phyloP scores from a whole-genome alignment of 2,329 filamentous ascomycete species.

The Penicillium rolfsii region DNA sequence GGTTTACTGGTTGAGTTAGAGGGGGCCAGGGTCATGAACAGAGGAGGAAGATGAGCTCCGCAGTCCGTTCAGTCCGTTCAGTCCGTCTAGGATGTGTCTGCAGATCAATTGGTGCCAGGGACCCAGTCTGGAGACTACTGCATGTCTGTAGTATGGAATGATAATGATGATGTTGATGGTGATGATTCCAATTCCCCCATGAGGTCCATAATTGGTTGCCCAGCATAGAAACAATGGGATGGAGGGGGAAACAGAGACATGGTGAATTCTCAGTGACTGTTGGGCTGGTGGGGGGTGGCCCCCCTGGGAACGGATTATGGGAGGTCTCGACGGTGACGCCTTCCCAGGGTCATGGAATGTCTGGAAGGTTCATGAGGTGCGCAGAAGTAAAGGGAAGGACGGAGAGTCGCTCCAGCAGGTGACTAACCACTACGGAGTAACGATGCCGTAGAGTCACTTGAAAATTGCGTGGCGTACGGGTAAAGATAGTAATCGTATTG shows the following conservation, averaged over 20 bases:
- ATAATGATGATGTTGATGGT: not conserved
- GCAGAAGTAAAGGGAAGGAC: not conserved
- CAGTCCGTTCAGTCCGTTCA: not conserved
- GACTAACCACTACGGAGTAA: no score
- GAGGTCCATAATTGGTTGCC: not conserved
- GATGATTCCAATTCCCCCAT: not conserved
- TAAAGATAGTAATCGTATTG: not conserved
- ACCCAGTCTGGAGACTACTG: not conserved
- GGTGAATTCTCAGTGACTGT: not conserved
- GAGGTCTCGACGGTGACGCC: constrained; percentile 17
- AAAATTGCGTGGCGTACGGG: constrained; percentile 19
- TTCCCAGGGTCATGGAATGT: constrained; percentile 31
- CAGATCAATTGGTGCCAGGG: not conserved
- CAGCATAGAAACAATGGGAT: not conserved
- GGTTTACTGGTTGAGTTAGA: not conserved
- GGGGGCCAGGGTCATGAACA: not conserved
- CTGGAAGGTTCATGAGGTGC: constrained; percentile 34
- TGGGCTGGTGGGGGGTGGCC: not conserved
- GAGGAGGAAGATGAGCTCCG: not conserved
- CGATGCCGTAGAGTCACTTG: not conserved
- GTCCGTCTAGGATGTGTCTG: constrained; percentile 4
- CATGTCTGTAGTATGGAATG: not conserved
- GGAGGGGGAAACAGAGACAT: not conserved
- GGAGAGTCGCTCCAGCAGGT: not conserved
- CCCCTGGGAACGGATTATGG: not conserved